Percentiles rank a stretch among this genome's conserved stretches.
Conservation (phyloP, 2,329 filamentous ascomycete species). For the Tolypocladium endophyticum region DNA sequence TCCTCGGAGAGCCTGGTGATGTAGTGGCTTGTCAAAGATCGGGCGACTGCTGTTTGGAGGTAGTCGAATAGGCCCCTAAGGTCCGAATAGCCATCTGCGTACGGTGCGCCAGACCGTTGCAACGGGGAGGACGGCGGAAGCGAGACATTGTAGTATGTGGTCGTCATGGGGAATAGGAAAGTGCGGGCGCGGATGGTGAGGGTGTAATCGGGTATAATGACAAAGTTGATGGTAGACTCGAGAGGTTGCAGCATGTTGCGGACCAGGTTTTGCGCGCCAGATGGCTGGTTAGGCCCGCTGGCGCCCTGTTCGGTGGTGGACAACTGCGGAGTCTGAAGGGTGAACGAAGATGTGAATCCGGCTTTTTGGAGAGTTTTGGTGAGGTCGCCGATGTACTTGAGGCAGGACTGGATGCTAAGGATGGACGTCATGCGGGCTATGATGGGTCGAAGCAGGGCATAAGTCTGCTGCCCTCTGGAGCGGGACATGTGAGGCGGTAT, state of each 20-base stretch:
- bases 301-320: constrained; percentile 15
- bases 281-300: constrained; percentile 23
- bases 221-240: constrained; percentile 31
- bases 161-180: constrained; percentile 29
- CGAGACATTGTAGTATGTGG: constrained; percentile 34
- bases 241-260: constrained; percentile 30
- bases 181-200: constrained; percentile 35
- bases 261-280: constrained; percentile 33
- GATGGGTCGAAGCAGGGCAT: constrained; percentile 40
- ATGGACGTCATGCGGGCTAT: constrained; percentile 37
- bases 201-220: constrained; percentile 30
- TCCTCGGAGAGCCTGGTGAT: constrained; percentile 12
- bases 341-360: constrained; percentile 33
- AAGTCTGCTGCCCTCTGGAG: constrained; percentile 28
- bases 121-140: constrained; percentile 26
- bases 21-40: constrained; percentile 26
- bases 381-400: constrained; percentile 31
- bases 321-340: constrained; percentile 26
- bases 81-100: constrained; percentile 32
- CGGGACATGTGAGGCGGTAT: constrained; percentile 27
- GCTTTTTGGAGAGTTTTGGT: constrained; percentile 32
- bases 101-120: constrained; percentile 29
- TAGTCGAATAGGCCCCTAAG: constrained; percentile 34
- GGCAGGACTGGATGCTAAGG: constrained; percentile 26
- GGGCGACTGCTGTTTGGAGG: constrained; percentile 30